These are phyloP conservation scores for Pyricularia pennisetigena DNA, from an alignment of 2,329 filamentous ascomycete genomes.

Conservation along the genomic window DNA sequence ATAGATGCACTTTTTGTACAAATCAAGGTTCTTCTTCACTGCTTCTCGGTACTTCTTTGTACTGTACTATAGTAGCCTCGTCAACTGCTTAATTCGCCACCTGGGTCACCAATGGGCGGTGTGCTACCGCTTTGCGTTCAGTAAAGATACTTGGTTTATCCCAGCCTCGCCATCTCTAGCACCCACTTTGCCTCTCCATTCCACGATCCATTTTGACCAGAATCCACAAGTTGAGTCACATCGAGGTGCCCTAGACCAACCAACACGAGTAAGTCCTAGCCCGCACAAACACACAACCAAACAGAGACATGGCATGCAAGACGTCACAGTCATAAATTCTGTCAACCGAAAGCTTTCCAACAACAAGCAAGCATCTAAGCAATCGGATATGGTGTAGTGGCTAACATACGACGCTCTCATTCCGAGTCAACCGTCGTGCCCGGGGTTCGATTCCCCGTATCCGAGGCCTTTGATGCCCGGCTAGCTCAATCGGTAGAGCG, in stretches of 20 bases:
- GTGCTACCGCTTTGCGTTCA: background rate
- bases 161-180: background rate
- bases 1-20: too few relatives aligned
- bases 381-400: background rate
- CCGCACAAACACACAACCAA: background rate
- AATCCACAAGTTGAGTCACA: background rate
- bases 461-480: slow-evolving; percentile 26
- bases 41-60: background rate
- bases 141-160: background rate
- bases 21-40: background rate
- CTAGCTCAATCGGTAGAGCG: slow-evolving; percentile 66
- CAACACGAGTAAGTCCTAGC: background rate
- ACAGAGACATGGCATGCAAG: too few relatives aligned
- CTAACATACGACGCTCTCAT: background rate
- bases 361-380: background rate
- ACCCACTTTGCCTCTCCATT: background rate
- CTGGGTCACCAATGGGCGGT: background rate
- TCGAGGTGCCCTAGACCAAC: background rate
- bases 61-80: too few relatives aligned
- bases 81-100: background rate
- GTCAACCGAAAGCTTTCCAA: background rate
- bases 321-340: background rate
- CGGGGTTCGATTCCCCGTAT: slow-evolving; percentile 6
- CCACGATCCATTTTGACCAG: background rate
- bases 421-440: background rate